Evolutionary conservation across 1,284 basidiomycete genomes (phyloP).

Genomic region (Schizophyllum amplum): DNA sequence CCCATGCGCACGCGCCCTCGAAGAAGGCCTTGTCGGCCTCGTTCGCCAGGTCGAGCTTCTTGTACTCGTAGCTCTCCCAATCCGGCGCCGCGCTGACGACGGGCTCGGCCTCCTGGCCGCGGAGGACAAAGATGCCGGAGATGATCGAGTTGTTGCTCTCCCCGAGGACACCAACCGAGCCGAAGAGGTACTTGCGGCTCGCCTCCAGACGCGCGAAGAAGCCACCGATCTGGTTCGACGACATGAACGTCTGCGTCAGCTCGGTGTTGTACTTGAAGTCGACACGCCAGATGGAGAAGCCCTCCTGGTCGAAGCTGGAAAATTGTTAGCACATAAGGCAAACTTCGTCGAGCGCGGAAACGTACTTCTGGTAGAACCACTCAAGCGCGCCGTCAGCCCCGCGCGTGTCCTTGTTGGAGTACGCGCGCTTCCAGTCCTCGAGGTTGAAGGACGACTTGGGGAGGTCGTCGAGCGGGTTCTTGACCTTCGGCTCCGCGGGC

Average conservation of each 20-base stretch:
- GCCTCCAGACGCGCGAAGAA: conserved; percentile 97
- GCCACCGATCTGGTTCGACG: conserved; percentile 82
- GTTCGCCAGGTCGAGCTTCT: conserved; percentile 60
- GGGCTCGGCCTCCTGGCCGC: conserved; percentile 66
- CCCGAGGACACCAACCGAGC: conserved; percentile 88
- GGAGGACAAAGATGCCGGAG: conserved; percentile 73
- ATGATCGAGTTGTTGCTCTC: conserved; percentile 64
- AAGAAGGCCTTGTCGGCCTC: conserved; percentile 81
- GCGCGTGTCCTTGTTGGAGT: conserved; percentile 95
- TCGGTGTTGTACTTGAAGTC: conserved; percentile 98
- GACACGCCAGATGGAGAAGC: conserved; percentile 88
- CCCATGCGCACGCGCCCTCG: conserved; percentile 87
- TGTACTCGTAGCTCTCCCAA: conserved; percentile 85
- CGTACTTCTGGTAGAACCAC: conserved; percentile 89
- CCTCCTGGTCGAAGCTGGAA: conserved; percentile 81
- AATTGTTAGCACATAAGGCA: too few relatives aligned
- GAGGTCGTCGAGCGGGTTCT: conserved; percentile 91
- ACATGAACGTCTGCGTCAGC: conserved; percentile 91
- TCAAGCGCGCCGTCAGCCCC: conserved; percentile 66
- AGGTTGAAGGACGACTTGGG: conserved; percentile 92
- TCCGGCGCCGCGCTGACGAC: conserved; percentile 86
- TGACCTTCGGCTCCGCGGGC: conserved; percentile 51
- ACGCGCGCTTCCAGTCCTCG: conserved; percentile 96
- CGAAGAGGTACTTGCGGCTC: conserved; percentile 93
- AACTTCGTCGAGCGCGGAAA: too few relatives aligned